phyloP scores from a whole-genome alignment of 139 green algal genomes.

The Volvox africanus region DNA sequence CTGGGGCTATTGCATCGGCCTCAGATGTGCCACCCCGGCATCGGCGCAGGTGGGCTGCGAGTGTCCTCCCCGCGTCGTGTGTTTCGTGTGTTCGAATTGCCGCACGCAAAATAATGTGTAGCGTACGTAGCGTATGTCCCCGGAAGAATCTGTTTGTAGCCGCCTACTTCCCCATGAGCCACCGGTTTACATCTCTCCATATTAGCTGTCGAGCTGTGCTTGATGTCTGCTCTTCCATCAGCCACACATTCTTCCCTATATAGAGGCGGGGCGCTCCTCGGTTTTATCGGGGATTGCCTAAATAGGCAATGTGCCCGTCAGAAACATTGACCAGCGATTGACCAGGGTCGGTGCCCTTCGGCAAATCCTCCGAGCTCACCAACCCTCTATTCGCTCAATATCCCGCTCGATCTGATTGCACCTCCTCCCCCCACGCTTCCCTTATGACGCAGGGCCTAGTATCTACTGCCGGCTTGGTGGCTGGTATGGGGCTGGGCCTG shows the following conservation, averaged over 20 bases:
- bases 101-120: no score
- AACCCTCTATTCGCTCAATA: not conserved
- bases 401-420: not conserved
- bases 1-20: slow-evolving; percentile 40
- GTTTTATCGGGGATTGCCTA: no score
- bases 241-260: not conserved
- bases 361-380: not conserved
- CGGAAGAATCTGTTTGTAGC: no score
- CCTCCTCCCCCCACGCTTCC: not conserved
- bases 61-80: not conserved
- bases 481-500: slow-evolving; percentile 1
- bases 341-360: no score
- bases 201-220: no score
- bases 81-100: no score
- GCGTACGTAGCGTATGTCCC: no score
- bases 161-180: no score
- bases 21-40: not conserved
- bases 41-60: slow-evolving; percentile 31
- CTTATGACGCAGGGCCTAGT: not conserved
- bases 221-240: not conserved
- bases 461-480: slow-evolving; percentile 2
- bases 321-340: no score
- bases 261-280: no score
- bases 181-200: no score
- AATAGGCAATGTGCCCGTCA: no score